Percentiles rank a stretch among this genome's conserved stretches.
Conservation (phyloP, 345 rosid species). For the Litchi chinensis region DNA sequence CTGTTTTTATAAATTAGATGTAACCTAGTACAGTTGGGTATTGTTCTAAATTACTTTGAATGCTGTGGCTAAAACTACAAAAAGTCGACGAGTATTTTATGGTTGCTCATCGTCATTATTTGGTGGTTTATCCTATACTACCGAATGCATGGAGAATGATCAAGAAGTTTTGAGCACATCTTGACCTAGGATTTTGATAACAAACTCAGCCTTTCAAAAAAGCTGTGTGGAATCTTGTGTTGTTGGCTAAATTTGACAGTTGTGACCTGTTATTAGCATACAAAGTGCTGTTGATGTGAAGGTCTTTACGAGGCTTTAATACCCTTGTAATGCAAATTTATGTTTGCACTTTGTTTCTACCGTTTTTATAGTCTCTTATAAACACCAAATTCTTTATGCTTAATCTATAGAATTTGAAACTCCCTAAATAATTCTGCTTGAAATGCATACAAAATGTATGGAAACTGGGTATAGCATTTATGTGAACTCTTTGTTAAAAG, state of each 20-base stretch:
- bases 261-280: not conserved
- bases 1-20: too few relatives aligned
- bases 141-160: not conserved
- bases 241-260: not conserved
- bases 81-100: not conserved
- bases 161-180: not conserved
- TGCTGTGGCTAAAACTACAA: not conserved
- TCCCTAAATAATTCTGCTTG: constrained; percentile 10
- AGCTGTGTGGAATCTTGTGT: not conserved
- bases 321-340: not conserved
- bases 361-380: too few relatives aligned
- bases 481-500: not conserved
- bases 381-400: not conserved
- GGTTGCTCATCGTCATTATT: not conserved
- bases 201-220: not conserved
- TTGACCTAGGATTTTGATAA: not conserved
- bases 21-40: not conserved
- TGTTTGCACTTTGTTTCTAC: not conserved
- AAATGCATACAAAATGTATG: not conserved
- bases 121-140: not conserved
- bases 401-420: not conserved
- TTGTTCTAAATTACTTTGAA: not conserved
- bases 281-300: not conserved
- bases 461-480: not conserved
- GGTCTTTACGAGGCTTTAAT: not conserved